These are phyloP conservation scores for Lathyrus oleraceus DNA, from an alignment of 306 rosid species.

Conservation along the genomic window DNA sequence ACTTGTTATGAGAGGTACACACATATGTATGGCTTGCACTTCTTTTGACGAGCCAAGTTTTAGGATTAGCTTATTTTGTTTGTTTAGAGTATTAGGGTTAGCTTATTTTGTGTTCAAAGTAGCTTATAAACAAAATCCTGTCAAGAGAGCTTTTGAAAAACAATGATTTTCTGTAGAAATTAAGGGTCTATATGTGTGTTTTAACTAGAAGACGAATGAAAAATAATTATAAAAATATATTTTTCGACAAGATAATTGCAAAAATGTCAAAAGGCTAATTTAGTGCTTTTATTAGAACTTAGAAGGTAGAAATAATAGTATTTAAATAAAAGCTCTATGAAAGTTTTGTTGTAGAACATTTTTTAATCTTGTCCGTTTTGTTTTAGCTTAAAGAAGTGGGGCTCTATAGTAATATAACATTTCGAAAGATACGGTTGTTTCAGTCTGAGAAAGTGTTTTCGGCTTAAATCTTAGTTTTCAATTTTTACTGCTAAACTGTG, in stretches of 20 bases:
- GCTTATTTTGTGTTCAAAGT: conserved; percentile 12
- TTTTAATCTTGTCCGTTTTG: not conserved
- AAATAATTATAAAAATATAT: not conserved
- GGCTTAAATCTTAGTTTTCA: not conserved
- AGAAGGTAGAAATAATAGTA: not conserved
- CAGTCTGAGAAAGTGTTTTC: not conserved
- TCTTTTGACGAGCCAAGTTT: conserved; percentile 18
- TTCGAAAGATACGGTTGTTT: not conserved
- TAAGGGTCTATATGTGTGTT: not conserved
- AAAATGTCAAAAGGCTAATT: not conserved
- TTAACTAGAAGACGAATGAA: not conserved
- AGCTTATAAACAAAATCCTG: not conserved
- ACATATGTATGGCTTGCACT: not conserved
- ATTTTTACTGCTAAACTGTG: not conserved
- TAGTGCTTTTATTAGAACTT: not conserved
- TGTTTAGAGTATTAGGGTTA: not conserved
- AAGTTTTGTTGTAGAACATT: not conserved
- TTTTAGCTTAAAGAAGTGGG: not conserved
- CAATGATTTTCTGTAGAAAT: not conserved
- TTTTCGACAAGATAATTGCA: not conserved
- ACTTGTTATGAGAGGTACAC: conserved; percentile 96
- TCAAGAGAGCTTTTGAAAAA: not conserved
- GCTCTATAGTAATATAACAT: not conserved
- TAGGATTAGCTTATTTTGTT: not conserved
- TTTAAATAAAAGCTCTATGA: not conserved